Conservation (phyloP, 75 land plant species). For the Chamaecyparis obtusa region DNA sequence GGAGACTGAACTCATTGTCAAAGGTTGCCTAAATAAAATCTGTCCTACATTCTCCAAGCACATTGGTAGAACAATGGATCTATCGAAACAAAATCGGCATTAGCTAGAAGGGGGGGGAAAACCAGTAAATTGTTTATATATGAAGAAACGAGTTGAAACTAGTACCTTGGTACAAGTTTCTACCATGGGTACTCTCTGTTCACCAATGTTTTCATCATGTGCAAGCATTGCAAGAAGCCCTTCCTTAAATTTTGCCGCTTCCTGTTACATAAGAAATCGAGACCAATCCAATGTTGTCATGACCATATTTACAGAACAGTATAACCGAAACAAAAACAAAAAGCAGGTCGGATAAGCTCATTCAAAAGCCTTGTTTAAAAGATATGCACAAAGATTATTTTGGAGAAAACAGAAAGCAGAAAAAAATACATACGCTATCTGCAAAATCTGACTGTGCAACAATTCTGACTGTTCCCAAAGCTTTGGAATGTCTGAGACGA, state of each 20-base stretch:
- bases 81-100: background rate
- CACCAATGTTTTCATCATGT: constrained; percentile 7
- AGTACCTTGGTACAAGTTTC: constrained; percentile 6
- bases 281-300: background rate
- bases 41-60: background rate
- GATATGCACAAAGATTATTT: no score
- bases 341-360: background rate
- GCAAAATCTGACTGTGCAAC: constrained; percentile 8
- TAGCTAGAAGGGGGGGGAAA: background rate
- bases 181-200: constrained; percentile 1
- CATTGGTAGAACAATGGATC: background rate
- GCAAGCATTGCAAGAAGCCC: constrained; percentile 1
- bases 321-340: background rate
- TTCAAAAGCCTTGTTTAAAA: background rate
- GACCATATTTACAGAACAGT: background rate
- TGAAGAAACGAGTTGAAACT: background rate
- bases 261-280: background rate
- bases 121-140: background rate
- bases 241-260: background rate
- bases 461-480: background rate
- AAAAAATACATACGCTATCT: background rate
- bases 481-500: background rate
- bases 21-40: background rate
- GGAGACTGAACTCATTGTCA: background rate
- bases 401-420: background rate